Evolutionary conservation across 306 rosid genomes (phyloP).

Genomic region (Heteromeles arbutifolia): DNA sequence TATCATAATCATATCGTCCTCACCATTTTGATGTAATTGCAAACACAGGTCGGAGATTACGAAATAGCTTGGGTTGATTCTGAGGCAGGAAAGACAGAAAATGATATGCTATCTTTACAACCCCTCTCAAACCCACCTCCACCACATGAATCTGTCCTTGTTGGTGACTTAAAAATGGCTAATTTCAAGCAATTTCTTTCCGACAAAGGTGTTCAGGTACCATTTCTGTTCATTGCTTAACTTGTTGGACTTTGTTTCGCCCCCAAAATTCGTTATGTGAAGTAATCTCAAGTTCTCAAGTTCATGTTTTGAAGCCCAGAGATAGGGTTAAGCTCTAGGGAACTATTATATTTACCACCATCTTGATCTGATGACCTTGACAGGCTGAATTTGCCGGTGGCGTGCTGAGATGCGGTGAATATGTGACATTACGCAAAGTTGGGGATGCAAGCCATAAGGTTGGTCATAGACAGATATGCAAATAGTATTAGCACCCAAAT

Average conservation of each 20-base stretch:
- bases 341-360: background rate
- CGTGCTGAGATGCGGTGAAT: slow-evolving; percentile 90
- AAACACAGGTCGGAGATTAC: slow-evolving; percentile 73
- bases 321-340: background rate
- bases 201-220: slow-evolving; percentile 83
- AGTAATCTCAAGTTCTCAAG: background rate
- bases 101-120: slow-evolving; percentile 47
- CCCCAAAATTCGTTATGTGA: background rate
- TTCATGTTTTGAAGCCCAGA: background rate
- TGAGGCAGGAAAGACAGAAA: slow-evolving; percentile 70
- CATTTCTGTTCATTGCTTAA: background rate
- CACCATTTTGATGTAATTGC: slow-evolving; percentile 12
- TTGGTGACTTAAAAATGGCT: slow-evolving; percentile 87
- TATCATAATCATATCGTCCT: slow-evolving; percentile 5
- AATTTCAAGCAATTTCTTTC: slow-evolving; percentile 93
- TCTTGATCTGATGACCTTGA: background rate
- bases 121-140: slow-evolving; percentile 60
- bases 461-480: slow-evolving; percentile 16
- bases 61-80: slow-evolving; percentile 95
- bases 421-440: slow-evolving; percentile 80
- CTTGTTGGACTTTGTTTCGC: background rate
- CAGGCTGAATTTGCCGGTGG: slow-evolving; percentile 87
- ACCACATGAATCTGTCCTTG: slow-evolving; percentile 83
- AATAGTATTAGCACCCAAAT: background rate
- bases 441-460: slow-evolving; percentile 91